A percentile compares a stretch with the other conserved stretches of the same genome.
These are phyloP conservation scores for Entomortierella parvispora DNA, from an alignment of 192 early-diverging fungal species.

Conservation along the genomic window DNA sequence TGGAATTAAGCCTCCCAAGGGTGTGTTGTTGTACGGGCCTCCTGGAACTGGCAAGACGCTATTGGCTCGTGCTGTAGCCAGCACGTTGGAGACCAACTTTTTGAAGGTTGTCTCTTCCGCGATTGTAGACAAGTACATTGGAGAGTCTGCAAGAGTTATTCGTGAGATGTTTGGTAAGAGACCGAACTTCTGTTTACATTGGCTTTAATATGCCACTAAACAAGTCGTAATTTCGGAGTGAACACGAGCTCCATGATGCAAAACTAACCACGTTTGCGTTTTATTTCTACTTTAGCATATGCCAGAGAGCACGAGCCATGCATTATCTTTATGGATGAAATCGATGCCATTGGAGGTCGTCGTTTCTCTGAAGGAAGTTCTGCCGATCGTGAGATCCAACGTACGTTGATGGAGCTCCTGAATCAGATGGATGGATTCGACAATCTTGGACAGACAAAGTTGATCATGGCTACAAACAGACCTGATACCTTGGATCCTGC, in stretches of 20 bases:
- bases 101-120: constrained; percentile 98
- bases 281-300: constrained; percentile 66
- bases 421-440: constrained; percentile 99
- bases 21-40: constrained; percentile 95
- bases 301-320: constrained; percentile 99
- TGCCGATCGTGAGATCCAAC: constrained; percentile 99
- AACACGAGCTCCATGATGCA: too few relatives aligned
- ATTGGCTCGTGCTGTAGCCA: constrained; percentile 96
- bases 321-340: constrained; percentile 99
- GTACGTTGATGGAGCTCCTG: constrained; percentile 98
- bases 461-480: constrained; percentile 99
- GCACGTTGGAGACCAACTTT: constrained; percentile 97
- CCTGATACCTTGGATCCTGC: constrained; percentile 99
- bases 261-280: neutral
- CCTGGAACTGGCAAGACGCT: constrained; percentile 99
- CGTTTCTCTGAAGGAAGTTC: constrained; percentile 99
- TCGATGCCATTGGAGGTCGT: constrained; percentile 99
- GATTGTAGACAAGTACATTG: constrained; percentile 99
- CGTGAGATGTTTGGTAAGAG: constrained; percentile 97
- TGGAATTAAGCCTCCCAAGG: constrained; percentile 98
- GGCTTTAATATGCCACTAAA: neutral
- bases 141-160: constrained; percentile 96
- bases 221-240: too few relatives aligned
- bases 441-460: constrained; percentile 95
- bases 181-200: neutral